Percentiles rank a stretch among this genome's conserved stretches.
Conservation (phyloP, 139 green algal species). For the Asterochloris sp. region DNA sequence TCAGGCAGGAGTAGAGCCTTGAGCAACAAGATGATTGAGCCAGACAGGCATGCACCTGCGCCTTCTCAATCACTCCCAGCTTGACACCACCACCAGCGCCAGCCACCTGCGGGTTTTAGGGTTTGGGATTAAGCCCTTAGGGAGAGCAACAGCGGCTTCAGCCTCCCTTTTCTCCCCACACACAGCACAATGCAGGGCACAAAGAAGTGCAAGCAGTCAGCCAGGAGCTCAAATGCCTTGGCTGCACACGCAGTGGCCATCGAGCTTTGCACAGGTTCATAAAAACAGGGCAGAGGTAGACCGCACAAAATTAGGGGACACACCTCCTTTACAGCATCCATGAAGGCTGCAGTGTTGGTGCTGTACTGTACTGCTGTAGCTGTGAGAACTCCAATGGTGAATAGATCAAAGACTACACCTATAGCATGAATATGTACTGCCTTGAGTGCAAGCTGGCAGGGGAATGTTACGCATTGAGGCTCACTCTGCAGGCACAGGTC, state of each 20-base stretch:
- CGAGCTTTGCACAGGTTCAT: background rate
- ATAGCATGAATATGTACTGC: background rate
- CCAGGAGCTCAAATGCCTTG: background rate
- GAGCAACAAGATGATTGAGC: background rate
- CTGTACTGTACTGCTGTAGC: slow-evolving; percentile 37
- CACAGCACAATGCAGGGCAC: no score
- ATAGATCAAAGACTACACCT: slow-evolving; percentile 45
- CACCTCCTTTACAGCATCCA: slow-evolving; percentile 38
- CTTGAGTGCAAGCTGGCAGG: slow-evolving; percentile 12
- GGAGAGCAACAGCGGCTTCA: no score
- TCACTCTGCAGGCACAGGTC: background rate
- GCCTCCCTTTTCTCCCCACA: no score
- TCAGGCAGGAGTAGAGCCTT: no score
- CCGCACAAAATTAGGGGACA: background rate
- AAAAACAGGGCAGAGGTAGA: background rate
- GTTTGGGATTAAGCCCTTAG: no score
- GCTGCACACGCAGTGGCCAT: background rate
- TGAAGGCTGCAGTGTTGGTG: slow-evolving; percentile 44
- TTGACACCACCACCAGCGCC: background rate
- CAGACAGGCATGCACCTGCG: background rate
- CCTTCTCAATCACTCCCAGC: background rate
- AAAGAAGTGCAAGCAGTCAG: no score
- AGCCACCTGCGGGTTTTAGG: no score
- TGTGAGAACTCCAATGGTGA: slow-evolving; percentile 38
- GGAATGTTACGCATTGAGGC: background rate